phyloP scores from a whole-genome alignment of 352 stramenopile species.

The Pythium plurisporium region DNA sequence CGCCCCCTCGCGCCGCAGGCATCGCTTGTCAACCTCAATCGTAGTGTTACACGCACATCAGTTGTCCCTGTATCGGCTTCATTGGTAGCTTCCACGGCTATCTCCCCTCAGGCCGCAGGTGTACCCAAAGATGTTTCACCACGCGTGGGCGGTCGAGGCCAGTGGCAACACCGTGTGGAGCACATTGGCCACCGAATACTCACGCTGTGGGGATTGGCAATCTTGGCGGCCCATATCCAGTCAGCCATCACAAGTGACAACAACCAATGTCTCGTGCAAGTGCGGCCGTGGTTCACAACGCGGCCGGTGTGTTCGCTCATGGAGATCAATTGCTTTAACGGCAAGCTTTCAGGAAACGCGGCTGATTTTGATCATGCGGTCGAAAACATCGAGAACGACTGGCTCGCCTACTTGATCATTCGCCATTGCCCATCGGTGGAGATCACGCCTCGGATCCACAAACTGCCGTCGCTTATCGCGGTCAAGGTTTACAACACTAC shows the following conservation, averaged over 20 bases:
- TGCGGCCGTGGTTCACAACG: slow-evolving; percentile 22
- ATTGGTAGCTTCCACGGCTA: background rate
- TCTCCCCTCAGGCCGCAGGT: too few relatives aligned
- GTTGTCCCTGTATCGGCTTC: too few relatives aligned
- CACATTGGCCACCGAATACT: slow-evolving; percentile 9
- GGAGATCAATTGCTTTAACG: slow-evolving; percentile 24
- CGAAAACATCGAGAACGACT: slow-evolving; percentile 10
- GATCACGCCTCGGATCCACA: slow-evolving; percentile 16
- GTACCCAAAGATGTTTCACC: too few relatives aligned
- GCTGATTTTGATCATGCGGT: slow-evolving; percentile 17
- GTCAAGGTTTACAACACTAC: slow-evolving; percentile 28
- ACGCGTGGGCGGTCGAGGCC: too few relatives aligned
- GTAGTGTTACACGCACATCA: too few relatives aligned
- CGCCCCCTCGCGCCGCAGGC: background rate
- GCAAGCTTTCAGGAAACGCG: background rate
- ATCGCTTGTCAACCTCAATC: background rate
- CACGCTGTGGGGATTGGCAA: slow-evolving; percentile 18
- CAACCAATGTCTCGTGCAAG: slow-evolving; percentile 21
- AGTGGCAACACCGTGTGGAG: background rate
- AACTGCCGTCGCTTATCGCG: slow-evolving; percentile 12
- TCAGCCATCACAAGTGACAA: background rate
- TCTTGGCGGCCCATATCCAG: slow-evolving; percentile 18
- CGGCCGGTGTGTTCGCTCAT: slow-evolving; percentile 24
- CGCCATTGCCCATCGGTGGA: slow-evolving; percentile 14
- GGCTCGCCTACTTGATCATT: slow-evolving; percentile 20